Percentiles rank a stretch among this genome's conserved stretches.
These are phyloP conservation scores for Dryadomyces sulphureus DNA, from an alignment of 2,329 filamentous ascomycete genomes.

Conservation along the genomic window DNA sequence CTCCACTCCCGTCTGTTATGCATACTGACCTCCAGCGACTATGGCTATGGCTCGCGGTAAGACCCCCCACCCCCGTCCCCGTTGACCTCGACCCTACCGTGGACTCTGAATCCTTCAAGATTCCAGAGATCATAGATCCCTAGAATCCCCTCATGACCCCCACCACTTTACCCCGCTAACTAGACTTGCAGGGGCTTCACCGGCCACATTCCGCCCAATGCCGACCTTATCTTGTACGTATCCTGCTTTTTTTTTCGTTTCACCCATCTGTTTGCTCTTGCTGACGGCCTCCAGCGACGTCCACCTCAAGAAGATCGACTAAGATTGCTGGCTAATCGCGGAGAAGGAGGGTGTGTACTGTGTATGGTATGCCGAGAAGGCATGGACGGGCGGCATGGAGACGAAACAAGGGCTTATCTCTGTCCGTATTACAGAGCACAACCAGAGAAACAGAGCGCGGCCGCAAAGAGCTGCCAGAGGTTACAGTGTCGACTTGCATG, in stretches of 20 bases:
- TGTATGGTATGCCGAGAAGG: too few species aligned
- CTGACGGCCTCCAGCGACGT: conserved; percentile 19
- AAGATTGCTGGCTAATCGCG: too few species aligned
- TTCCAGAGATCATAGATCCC: too few species aligned
- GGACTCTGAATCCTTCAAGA: too few species aligned
- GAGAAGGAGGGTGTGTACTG: too few species aligned
- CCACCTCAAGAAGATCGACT: conserved; percentile 18
- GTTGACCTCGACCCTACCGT: too few species aligned
- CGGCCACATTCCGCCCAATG: conserved; percentile 57
- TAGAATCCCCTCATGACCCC: too few species aligned
- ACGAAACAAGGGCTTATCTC: background rate
- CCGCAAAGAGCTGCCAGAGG: background rate
- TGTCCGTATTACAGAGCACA: background rate
- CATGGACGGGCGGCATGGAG: background rate
- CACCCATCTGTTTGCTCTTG: background rate
- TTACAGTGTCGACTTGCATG: background rate
- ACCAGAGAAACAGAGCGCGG: background rate
- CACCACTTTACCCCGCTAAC: conserved; percentile 13
- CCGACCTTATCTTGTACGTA: conserved; percentile 74
- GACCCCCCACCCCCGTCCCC: conserved; percentile 12
- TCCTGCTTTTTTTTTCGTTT: background rate
- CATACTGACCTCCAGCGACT: conserved; percentile 32
- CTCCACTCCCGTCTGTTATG: background rate
- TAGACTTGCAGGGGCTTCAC: conserved; percentile 52
- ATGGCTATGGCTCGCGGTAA: conserved; percentile 48